Base-by-base conservation (phyloP, 1,284 basidiomycete genomes). In the Heterobasidion annosum region DNA sequence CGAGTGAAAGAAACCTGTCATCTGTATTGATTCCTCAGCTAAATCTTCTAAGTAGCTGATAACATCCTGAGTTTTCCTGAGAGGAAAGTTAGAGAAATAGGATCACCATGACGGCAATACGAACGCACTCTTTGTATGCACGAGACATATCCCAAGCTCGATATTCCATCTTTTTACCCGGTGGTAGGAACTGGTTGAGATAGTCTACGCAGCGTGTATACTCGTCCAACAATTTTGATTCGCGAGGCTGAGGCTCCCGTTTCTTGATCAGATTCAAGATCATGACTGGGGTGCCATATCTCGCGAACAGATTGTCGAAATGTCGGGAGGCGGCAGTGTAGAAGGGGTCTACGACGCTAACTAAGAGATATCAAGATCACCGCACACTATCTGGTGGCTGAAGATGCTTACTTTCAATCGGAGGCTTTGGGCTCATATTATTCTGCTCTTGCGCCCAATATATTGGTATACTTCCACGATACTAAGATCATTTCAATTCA, bases 191-290 rank as follows among this genome's bases (percentile, higher is more conserved):
- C 65, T 99, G 97, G 62, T 98, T 98, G 37, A 99, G 78, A 65
- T 98, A 99, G 54, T 81, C 70, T 19, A 98, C 85, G 66, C 97
- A 99, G 65, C 95, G 85, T 0, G 88, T 89, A 66, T 97, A 99
- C 64, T 98, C 93, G 8, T 88, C 83, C 18, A 96, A 72, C 8
- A 99, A 75, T 66, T 98, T 98, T n/a, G 87, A 90, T 68, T 99
- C 97, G 52, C 97, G 80, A 1, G 94, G 92, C 34, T 83, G 78
- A 13, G 87, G 83, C 57, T 89, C 83, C 52, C 84, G 75, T 56
- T 83, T 81, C 73, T 98, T 98, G 73, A 99, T 96, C 6, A 99
- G 77, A 66, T 99, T 99, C n/a, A 99, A 78, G 48, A 98, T 90
- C 61, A 91, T 92, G 54, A 98, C 82, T 0, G 93, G 94, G 0